These are phyloP conservation scores for Hymenoscyphus infarciens DNA, from an alignment of 2,329 filamentous ascomycete genomes.

Conservation along the genomic window DNA sequence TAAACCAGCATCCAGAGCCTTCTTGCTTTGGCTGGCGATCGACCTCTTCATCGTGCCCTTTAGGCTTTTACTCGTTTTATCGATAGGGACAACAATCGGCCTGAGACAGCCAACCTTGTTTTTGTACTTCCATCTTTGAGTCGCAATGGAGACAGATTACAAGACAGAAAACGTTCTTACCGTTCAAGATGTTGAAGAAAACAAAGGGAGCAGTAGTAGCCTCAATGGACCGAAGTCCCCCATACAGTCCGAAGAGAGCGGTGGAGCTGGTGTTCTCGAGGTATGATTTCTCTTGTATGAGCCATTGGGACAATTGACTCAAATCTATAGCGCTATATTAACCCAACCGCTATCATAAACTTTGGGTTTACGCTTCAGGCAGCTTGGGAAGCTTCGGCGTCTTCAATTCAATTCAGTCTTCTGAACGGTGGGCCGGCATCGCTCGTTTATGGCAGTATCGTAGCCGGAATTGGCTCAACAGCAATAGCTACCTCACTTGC, in stretches of 20 bases:
- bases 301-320: not conserved
- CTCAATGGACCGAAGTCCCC: not conserved
- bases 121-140: not conserved
- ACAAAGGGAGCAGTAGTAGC: conserved; percentile 5
- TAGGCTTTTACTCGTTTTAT: not conserved
- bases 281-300: not conserved
- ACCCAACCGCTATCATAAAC: conserved; percentile 16
- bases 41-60: no score
- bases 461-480: no score
- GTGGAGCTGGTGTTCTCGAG: conserved; percentile 8
- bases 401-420: conserved; percentile 16
- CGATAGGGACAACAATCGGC: not conserved
- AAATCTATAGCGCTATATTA: conserved; percentile 16
- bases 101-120: not conserved
- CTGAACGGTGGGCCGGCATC: conserved; percentile 9
- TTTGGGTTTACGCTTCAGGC: conserved; percentile 19
- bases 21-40: no score
- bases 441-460: no score
- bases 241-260: not conserved
- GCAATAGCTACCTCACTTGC: no score
- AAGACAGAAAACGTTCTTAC: conserved; percentile 5
- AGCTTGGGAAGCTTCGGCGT: conserved; percentile 15
- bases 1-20: no score
- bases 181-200: conserved; percentile 8
- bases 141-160: conserved; percentile 8